These are phyloP conservation scores for Helenozyma rhizophorensis DNA, from an alignment of 805 yeast genomes.

Conservation along the genomic window DNA sequence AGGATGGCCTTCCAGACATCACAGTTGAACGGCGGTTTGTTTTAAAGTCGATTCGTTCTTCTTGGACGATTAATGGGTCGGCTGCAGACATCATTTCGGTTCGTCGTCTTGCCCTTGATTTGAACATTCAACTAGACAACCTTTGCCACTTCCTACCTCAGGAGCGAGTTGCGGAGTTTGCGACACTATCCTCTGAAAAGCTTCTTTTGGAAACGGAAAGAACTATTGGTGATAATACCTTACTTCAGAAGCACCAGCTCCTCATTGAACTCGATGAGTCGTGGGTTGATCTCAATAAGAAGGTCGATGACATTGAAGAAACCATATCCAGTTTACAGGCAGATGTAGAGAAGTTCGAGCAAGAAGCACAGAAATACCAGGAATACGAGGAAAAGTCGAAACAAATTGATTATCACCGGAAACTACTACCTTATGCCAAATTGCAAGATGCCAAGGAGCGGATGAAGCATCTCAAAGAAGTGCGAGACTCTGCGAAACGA, in stretches of 20 bases:
- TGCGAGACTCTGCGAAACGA: conserved; percentile 32
- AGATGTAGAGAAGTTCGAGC: conserved; percentile 37
- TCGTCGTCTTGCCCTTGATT: conserved; percentile 37
- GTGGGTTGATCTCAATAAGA: conserved; percentile 22
- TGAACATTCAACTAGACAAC: conserved; percentile 84
- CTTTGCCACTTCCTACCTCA: conserved; percentile 94
- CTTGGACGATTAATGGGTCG: conserved; percentile 47
- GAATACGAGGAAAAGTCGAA: conserved; percentile 42
- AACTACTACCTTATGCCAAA: conserved; percentile 38
- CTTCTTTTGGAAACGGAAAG: conserved; percentile 74
- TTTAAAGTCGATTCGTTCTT: conserved; percentile 36
- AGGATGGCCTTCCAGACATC: conserved; percentile 27
- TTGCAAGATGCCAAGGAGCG: conserved; percentile 32
- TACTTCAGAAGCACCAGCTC: conserved; percentile 52
- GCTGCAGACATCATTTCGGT: conserved; percentile 42
- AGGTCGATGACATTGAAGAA: conserved; percentile 23
- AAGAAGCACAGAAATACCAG: conserved; percentile 43
- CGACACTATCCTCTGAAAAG: conserved; percentile 71
- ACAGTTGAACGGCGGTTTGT: conserved; percentile 45
- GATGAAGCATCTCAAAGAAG: conserved; percentile 28
- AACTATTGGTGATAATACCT: conserved; percentile 62
- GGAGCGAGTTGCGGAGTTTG: conserved; percentile 91
- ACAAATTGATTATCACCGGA: conserved; percentile 35
- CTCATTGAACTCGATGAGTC: conserved; percentile 49
- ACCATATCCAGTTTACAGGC: conserved; percentile 29